A percentile compares a stretch with the other conserved stretches of the same genome.
Conservation (phyloP, 345 rosid genomes). For the Hevea brasiliensis region DNA sequence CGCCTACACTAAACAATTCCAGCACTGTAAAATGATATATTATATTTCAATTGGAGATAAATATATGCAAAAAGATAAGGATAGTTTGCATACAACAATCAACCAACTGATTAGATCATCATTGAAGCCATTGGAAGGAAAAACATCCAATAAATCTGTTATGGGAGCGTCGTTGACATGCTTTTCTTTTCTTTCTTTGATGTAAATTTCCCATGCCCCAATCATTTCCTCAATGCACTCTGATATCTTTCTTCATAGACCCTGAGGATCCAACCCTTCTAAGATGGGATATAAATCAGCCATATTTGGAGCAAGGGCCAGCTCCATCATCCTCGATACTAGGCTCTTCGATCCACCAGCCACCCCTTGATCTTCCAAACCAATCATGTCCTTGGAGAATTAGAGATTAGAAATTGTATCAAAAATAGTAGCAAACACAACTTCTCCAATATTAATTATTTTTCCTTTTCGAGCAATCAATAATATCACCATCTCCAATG, state of each 20-base stretch:
- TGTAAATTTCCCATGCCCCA: constrained; percentile 5
- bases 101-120: constrained; percentile 24
- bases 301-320: not conserved
- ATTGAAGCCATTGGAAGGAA: constrained; percentile 13
- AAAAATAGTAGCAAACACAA: constrained; percentile 13
- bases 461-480: constrained; percentile 2
- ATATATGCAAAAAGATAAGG: no score
- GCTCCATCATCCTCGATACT: not conserved
- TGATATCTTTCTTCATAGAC: not conserved
- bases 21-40: constrained; percentile 1
- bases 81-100: not conserved
- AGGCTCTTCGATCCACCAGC: not conserved
- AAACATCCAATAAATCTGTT: constrained; percentile 21
- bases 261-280: constrained; percentile 17
- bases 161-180: not conserved
- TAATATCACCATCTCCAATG: constrained; percentile 3
- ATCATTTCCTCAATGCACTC: not conserved
- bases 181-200: constrained; percentile 24
- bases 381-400: no score
- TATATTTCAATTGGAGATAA: no score
- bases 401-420: no score
- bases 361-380: not conserved
- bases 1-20: constrained; percentile 16
- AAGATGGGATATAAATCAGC: constrained; percentile 14
- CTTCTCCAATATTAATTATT: constrained; percentile 5